These are phyloP conservation scores for Suhomyces sp. DNA, from an alignment of 805 yeast genomes.

Conservation along the genomic window DNA sequence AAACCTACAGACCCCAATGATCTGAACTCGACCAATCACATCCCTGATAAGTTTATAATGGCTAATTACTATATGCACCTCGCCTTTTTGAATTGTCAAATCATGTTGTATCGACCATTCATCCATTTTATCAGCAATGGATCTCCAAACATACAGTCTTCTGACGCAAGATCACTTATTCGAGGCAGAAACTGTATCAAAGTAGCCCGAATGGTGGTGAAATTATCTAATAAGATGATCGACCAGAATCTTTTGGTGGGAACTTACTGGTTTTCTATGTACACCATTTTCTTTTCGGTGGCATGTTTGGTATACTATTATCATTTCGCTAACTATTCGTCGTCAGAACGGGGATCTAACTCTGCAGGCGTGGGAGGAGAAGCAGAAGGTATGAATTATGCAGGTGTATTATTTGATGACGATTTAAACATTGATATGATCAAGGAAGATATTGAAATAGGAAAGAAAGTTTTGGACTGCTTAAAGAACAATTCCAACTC, in stretches of 20 bases:
- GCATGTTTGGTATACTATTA: conserved; percentile 82
- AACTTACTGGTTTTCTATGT: conserved; percentile 88
- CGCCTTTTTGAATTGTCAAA: conserved; percentile 72
- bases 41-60: conserved; percentile 57
- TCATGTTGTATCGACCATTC: conserved; percentile 82
- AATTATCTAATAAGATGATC: conserved; percentile 77
- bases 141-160: conserved; percentile 15
- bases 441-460: conserved; percentile 75
- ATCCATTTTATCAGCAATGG: conserved; percentile 76
- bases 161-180: conserved; percentile 60
- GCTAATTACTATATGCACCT: conserved; percentile 74
- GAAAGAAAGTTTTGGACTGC: conserved; percentile 67
- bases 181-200: conserved; percentile 82
- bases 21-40: conserved; percentile 12
- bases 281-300: conserved; percentile 83
- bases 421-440: conserved; percentile 50
- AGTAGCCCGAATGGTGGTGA: conserved; percentile 79
- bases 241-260: conserved; percentile 69
- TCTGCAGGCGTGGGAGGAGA: neutral
- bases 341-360: conserved; percentile 13
- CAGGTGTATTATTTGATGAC: conserved; percentile 44
- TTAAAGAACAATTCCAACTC: conserved; percentile 74
- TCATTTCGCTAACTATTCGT: conserved; percentile 46
- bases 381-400: conserved; percentile 36
- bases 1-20: conserved; percentile 64